Percentiles rank a stretch among this genome's conserved stretches.
Conservation (phyloP, 139 green algal species). For the Klebsormidium nitens region DNA sequence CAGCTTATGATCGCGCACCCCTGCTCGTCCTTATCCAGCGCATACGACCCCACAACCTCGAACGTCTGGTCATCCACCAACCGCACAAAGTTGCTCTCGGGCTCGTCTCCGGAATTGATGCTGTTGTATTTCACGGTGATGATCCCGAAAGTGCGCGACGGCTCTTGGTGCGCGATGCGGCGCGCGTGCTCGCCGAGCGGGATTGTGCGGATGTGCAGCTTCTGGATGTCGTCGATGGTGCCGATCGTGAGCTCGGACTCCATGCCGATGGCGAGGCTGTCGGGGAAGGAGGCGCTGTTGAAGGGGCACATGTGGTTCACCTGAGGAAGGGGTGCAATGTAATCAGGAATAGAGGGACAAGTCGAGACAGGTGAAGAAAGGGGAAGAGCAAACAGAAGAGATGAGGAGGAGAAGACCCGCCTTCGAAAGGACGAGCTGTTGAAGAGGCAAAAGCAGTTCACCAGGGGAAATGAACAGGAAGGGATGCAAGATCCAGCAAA, state of each 20-base stretch:
- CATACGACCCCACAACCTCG: slow-evolving; percentile 56
- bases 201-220: slow-evolving; percentile 89
- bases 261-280: slow-evolving; percentile 55
- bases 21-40: slow-evolving; percentile 59
- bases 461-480: no score
- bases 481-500: no score
- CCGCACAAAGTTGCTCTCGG: slow-evolving; percentile 23
- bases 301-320: slow-evolving; percentile 51
- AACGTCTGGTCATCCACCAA: slow-evolving; percentile 70
- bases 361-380: no score
- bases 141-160: slow-evolving; percentile 48
- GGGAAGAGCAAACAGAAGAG: no score
- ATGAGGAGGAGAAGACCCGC: no score
- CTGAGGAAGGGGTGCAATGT: no score
- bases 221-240: slow-evolving; percentile 87
- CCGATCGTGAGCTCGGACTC: slow-evolving; percentile 74
- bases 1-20: slow-evolving; percentile 51
- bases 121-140: slow-evolving; percentile 38
- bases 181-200: slow-evolving; percentile 85
- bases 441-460: no score
- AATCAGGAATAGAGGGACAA: no score
- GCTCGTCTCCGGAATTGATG: neutral
- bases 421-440: no score
- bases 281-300: slow-evolving; percentile 46
- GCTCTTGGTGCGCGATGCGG: slow-evolving; percentile 71